A percentile compares a stretch with the other conserved stretches of the same genome.
phyloP scores from a whole-genome alignment of 1,284 basidiomycete species.

The Takashimella tepidaria region DNA sequence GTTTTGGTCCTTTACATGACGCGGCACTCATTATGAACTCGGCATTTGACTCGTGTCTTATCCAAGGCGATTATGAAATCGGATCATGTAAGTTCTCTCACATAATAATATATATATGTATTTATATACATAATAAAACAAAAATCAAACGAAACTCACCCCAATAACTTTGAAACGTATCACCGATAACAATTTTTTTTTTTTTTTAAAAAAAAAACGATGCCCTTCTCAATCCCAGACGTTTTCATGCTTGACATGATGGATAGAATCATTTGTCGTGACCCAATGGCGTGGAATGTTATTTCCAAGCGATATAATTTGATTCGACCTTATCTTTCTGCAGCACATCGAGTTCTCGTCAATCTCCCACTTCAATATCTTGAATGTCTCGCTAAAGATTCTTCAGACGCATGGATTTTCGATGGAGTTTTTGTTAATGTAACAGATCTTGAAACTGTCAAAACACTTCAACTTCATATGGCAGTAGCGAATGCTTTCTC shows the following conservation, averaged over 20 bases:
- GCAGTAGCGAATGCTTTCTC: background rate
- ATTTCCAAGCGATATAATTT: slow-evolving; percentile 15
- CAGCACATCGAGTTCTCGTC: slow-evolving; percentile 12
- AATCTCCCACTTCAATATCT: slow-evolving; percentile 24
- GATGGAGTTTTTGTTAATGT: slow-evolving; percentile 17
- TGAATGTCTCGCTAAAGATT: slow-evolving; percentile 10
- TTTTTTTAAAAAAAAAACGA: no score
- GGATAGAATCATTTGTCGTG: slow-evolving; percentile 10
- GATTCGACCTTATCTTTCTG: slow-evolving; percentile 18
- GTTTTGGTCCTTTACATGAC: slow-evolving; percentile 7
- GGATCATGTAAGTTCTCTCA: slow-evolving; percentile 17
- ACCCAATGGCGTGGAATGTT: slow-evolving; percentile 7
- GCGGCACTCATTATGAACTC: slow-evolving; percentile 1
- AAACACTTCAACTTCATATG: slow-evolving; percentile 12
- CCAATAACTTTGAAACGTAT: no score
- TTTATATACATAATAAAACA: no score
- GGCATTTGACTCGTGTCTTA: slow-evolving; percentile 20
- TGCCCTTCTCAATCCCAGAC: no score
- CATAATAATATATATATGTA: no score
- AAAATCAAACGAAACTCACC: no score
- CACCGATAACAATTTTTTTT: no score
- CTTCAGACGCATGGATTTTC: slow-evolving; percentile 17
- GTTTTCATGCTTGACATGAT: slow-evolving; percentile 21
- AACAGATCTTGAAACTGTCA: slow-evolving; percentile 11
- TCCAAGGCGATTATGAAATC: slow-evolving; percentile 27